phyloP scores from a whole-genome alignment of 139 green algal genomes.

The Tetraselmis chui region DNA sequence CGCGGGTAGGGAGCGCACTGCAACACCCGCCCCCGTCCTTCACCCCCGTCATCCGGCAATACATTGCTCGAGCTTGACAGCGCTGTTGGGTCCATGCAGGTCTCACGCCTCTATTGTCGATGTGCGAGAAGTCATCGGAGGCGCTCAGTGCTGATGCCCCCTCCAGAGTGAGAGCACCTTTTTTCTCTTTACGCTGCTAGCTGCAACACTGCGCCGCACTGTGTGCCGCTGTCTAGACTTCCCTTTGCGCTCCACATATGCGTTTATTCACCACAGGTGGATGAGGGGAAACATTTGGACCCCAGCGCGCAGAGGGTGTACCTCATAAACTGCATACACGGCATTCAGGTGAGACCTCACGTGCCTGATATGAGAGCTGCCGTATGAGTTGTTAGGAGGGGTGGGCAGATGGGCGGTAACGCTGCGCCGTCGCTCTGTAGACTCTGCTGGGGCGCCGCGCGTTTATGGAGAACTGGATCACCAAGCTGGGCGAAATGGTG shows the following conservation, averaged over 20 bases:
- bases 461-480: background rate
- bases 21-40: too few species aligned
- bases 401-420: background rate
- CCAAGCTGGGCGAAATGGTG: conserved; percentile 14
- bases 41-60: background rate
- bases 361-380: background rate
- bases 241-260: background rate
- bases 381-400: too few species aligned
- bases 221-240: background rate
- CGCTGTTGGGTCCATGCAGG: background rate
- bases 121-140: conserved; percentile 21
- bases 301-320: conserved; percentile 51
- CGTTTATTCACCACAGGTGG: conserved; percentile 21
- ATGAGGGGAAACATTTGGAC: conserved; percentile 38
- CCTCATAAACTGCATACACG: conserved; percentile 69
- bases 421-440: background rate
- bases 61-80: background rate
- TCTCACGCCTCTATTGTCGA: background rate
- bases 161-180: conserved; percentile 10
- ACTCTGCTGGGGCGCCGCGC: background rate
- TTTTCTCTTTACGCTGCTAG: background rate
- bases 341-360: conserved; percentile 10
- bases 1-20: background rate
- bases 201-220: too few species aligned
- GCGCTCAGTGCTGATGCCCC: conserved; percentile 38